Conservation (phyloP, 768 basidiomycete species). For the Trametopsis cervina region DNA sequence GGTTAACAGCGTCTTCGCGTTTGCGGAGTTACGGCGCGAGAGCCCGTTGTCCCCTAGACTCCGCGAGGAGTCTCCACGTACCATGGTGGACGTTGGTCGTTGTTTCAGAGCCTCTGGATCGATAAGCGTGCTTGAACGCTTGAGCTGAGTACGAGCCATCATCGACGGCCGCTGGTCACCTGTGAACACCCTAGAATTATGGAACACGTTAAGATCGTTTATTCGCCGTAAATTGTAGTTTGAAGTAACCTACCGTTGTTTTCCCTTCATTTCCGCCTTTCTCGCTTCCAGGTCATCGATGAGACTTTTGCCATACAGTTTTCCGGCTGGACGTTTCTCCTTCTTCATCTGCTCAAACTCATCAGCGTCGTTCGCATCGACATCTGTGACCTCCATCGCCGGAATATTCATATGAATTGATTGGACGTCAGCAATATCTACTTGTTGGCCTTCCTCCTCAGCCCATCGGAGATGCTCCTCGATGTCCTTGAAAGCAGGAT, state of each 20-base stretch:
- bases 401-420: constrained; percentile 23
- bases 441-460: constrained; percentile 72
- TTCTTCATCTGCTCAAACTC: constrained; percentile 7
- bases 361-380: constrained; percentile 8
- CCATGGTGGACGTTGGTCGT: constrained; percentile 36
- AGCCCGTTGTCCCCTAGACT: constrained; percentile 25
- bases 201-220: background rate
- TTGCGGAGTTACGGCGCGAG: constrained; percentile 41
- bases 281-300: constrained; percentile 86
- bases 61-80: constrained; percentile 35
- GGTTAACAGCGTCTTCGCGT: constrained; percentile 59
- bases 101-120: constrained; percentile 55
- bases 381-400: constrained; percentile 23
- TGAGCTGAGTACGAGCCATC: constrained; percentile 67
- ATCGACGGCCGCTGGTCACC: constrained; percentile 89
- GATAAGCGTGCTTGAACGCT: constrained; percentile 63
- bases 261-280: constrained; percentile 76
- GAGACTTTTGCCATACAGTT: constrained; percentile 79
- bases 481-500: constrained; percentile 54
- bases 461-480: constrained; percentile 63
- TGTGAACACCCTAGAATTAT: constrained; percentile 60
- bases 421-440: constrained; percentile 38
- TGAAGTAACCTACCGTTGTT: constrained; percentile 57
- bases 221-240: constrained; percentile 4
- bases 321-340: constrained; percentile 59